Percentiles rank a stretch among this genome's conserved stretches.
Conservation (phyloP, 129 eudicot species). For the Scalesia atractyloides region DNA sequence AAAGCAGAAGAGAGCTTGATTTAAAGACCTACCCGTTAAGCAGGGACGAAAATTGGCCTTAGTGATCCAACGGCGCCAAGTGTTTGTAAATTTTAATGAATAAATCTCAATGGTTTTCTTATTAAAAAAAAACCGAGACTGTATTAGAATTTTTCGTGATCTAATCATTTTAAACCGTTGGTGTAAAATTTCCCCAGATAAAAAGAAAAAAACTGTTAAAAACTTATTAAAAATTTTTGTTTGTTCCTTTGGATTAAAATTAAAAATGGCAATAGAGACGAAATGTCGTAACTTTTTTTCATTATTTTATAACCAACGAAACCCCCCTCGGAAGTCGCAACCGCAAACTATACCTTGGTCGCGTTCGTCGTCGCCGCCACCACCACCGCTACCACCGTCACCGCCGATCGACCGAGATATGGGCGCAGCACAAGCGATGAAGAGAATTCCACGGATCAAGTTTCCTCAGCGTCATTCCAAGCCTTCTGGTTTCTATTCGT, state of each 20-base stretch:
- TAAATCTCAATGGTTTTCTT: no score
- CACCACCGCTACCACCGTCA: neutral
- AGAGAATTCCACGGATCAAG: slow-evolving; percentile 83
- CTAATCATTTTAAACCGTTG: neutral
- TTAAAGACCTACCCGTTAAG: no score
- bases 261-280: slow-evolving; percentile 23
- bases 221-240: neutral
- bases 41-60: no score
- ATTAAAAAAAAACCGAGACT: neutral
- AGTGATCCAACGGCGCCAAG: no score
- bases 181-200: slow-evolving; percentile 12
- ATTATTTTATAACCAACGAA: slow-evolving; percentile 25
- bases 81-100: no score
- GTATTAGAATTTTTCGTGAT: neutral
- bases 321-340: slow-evolving; percentile 23
- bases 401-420: slow-evolving; percentile 19
- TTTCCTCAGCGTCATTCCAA: slow-evolving; percentile 75
- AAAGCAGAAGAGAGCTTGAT: no score
- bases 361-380: slow-evolving; percentile 6
- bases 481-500: slow-evolving; percentile 45
- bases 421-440: slow-evolving; percentile 63
- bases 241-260: slow-evolving; percentile 2
- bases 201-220: neutral
- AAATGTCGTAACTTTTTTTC: slow-evolving; percentile 28
- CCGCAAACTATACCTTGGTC: slow-evolving; percentile 7